Conservation (phyloP, 2,329 filamentous ascomycete genomes). For the Bipolaris oryzae region DNA sequence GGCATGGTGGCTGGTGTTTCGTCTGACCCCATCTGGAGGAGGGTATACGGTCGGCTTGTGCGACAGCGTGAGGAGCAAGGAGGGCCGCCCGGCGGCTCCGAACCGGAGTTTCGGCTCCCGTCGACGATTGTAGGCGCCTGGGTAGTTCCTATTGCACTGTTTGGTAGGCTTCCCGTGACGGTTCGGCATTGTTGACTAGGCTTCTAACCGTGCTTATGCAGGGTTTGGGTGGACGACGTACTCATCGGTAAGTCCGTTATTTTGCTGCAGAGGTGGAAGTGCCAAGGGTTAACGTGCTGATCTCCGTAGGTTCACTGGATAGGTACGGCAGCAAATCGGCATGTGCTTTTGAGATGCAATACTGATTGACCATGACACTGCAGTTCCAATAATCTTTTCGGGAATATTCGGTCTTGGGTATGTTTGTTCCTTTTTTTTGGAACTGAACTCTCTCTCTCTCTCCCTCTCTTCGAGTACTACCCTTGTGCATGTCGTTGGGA, state of each 20-base stretch:
- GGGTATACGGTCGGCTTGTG: conserved; percentile 64
- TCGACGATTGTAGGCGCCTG: conserved; percentile 70
- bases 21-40: conserved; percentile 70
- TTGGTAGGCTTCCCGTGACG: conserved; percentile 61
- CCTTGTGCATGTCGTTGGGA: conserved; percentile 10
- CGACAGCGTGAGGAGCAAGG: conserved; percentile 59
- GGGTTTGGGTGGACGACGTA: conserved; percentile 85
- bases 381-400: conserved; percentile 58
- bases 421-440: conserved; percentile 23
- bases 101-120: conserved; percentile 87
- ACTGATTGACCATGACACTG: conserved; percentile 42
- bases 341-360: conserved; percentile 30
- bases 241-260: conserved; percentile 70
- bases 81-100: conserved; percentile 63
- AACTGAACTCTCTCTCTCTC: too few relatives aligned
- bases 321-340: conserved; percentile 46
- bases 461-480: conserved; percentile 6
- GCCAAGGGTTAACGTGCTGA: conserved; percentile 36
- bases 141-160: conserved; percentile 79
- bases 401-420: conserved; percentile 55
- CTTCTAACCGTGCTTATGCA: conserved; percentile 43
- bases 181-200: conserved; percentile 28
- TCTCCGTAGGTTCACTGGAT: conserved; percentile 57
- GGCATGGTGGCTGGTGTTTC: conserved; percentile 70
- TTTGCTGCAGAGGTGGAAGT: conserved; percentile 56